Base-by-base conservation (phyloP, 1,139 yeast genomes). In the Yamadazyma atlantica region DNA sequence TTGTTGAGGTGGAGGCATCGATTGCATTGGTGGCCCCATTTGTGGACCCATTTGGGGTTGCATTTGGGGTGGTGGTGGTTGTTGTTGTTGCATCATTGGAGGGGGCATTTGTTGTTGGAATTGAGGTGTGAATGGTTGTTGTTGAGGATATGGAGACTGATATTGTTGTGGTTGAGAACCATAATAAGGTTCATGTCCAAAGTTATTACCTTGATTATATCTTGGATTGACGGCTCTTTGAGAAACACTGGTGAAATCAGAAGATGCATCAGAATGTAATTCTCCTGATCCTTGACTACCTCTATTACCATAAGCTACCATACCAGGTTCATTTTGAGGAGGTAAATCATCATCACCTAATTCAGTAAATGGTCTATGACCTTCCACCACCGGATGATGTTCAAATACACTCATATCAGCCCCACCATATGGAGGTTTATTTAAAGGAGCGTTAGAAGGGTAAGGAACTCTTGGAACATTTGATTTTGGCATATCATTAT, bases 191-290 rank as follows among this genome's bases (percentile, higher is more conserved):
- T 37, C 42, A 29, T 45, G 46, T 11, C 21, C 28, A 18, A 36
- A 36, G 25, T 39, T 34, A 25, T 33, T 27, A 14, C 11, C 11
- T 29, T 29, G 32, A 32, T 48, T 62, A 49, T 80, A 82, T 32
- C 64, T 64, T 12, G 87, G 85, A 53, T 85, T 84, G n/a, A 79
- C 70, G 6, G 82, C 88, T 52, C 94, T 66, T 60, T 85, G 94
- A 9, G 92, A 82, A 4, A 85, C 86, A 37, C 89, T 81, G 0
- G 95, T 86, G 55, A 84, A 83, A 51, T 82, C 83, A 0, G 94
- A 85, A 21, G 65, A 74, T 15, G 62, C 62, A 45, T 66, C 73
- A 2, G 66, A 63, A 21, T 64, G 65, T 32, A 44, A 30, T 19
- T 45, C 54, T 11, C 45, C 54, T 1, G 58, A 49, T 24, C 45